These are phyloP conservation scores for Fusarium piperis DNA, from an alignment of 2,329 filamentous ascomycete genomes.

Conservation along the genomic window DNA sequence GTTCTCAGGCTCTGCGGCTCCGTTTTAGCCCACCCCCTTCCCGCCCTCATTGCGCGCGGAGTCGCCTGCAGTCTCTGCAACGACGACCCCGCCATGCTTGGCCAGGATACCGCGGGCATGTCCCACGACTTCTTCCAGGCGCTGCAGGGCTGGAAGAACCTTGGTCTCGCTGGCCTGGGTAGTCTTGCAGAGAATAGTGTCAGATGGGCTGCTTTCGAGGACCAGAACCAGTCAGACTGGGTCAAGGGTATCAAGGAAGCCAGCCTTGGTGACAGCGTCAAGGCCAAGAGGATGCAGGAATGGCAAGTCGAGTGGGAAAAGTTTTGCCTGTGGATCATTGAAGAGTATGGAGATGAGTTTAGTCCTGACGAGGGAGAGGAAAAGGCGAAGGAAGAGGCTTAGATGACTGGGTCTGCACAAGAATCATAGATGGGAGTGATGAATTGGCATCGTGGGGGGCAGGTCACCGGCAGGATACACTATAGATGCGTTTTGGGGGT, in stretches of 20 bases:
- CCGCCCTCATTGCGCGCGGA: constrained; percentile 84
- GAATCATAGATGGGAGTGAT: constrained; percentile 7
- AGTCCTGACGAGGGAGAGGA: constrained; percentile 42
- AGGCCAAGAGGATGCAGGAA: constrained; percentile 77
- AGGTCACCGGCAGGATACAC: neutral
- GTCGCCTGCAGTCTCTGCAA: constrained; percentile 87
- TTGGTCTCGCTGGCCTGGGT: constrained; percentile 86
- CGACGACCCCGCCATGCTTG: constrained; percentile 89
- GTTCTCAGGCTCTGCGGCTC: constrained; percentile 81
- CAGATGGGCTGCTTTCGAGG: constrained; percentile 88
- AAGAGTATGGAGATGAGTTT: constrained; percentile 77
- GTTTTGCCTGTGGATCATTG: constrained; percentile 90
- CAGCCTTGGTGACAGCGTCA: constrained; percentile 73
- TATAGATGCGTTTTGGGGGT: constrained; percentile 5
- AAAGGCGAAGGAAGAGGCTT: neutral
- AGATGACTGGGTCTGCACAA: neutral
- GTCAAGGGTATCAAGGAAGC: constrained; percentile 76
- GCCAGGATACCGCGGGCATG: constrained; percentile 82
- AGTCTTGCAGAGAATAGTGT: constrained; percentile 93
- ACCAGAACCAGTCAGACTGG: constrained; percentile 78
- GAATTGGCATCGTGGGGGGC: neutral
- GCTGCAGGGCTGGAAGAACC: constrained; percentile 89
- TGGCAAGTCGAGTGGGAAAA: constrained; percentile 87
- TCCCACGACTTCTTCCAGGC: constrained; percentile 96
- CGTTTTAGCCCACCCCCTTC: constrained; percentile 81